Base-by-base conservation (phyloP, 768 basidiomycete species). In the Pulveroboletus sp. region DNA sequence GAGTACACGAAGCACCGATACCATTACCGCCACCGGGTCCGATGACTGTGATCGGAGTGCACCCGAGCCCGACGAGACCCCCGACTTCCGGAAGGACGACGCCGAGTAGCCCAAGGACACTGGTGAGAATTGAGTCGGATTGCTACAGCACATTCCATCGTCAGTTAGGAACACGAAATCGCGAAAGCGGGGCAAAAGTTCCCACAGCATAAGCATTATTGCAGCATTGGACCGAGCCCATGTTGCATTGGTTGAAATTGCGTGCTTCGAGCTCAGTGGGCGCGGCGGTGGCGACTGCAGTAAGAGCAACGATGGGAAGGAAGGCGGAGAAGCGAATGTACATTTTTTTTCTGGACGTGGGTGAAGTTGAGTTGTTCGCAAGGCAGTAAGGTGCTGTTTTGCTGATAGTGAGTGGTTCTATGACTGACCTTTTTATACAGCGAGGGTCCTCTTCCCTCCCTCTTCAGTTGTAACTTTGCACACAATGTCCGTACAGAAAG, bases 291-390 rank as follows among this genome's bases (percentile, higher is more conserved):
- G 6, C 49, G 17, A 37, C n/a, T 17, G 36, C 36, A 37, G 3
- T 17, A 10, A 60, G 49, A 3, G 55, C 58, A 38, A 38, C 55
- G 33, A 60, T 10, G 21, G 51, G 28, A 21, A 57, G 26, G 10
- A 60, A 26, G 26, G 37, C 15, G 26, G 41, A 17, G 28, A 55
- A 24, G 42, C 43, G 58, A n/a, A 32, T 13, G 27, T 18, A 55
- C 58, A 59, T 60, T 1, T 46, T 18, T 31, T n/a, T 36, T n/a
- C 7, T 36, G 1, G 8, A 8, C 8, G 35, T 13, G 15, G 35
- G 35, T 8, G 35, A 36, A 21, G 35, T n/a, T 8, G 15, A 36
- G 15, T 11, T 31, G 31, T 31, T 11, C 31, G 31, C 9, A 11
- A 31, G 11, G 31, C 31, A 11, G 11, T 31, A 11, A 2, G 31